A percentile compares a stretch with the other conserved stretches of the same genome.
Conservation (phyloP, 2,329 filamentous ascomycete species). For the Parafenestella ontariensis region DNA sequence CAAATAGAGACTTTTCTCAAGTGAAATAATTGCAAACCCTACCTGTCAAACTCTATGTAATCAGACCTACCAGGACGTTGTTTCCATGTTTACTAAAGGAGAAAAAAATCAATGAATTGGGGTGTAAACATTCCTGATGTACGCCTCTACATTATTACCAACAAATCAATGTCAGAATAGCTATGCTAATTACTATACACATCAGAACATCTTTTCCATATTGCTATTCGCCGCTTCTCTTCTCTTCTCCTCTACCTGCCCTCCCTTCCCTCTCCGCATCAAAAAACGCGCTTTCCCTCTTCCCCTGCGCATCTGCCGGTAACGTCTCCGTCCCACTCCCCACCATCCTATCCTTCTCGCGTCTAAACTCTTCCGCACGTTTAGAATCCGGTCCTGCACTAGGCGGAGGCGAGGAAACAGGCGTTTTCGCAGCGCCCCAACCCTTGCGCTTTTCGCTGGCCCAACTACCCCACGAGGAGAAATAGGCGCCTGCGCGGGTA, state of each 20-base stretch:
- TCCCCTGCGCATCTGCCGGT: conserved; percentile 11
- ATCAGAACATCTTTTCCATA: not conserved
- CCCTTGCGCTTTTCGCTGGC: conserved; percentile 74
- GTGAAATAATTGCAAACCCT: too few relatives aligned
- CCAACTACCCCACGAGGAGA: conserved; percentile 70
- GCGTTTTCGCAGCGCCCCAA: conserved; percentile 37
- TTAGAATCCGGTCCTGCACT: conserved; percentile 25
- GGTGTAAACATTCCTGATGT: too few relatives aligned
- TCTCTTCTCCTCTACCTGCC: not conserved
- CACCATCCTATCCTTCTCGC: conserved; percentile 21
- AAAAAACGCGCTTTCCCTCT: conserved; percentile 24
- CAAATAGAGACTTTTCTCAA: too few relatives aligned
- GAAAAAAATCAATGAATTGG: too few relatives aligned
- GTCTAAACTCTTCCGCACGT: conserved; percentile 36
- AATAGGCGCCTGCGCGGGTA: conserved; percentile 66
- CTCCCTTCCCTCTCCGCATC: conserved; percentile 23
- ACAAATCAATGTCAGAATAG: too few relatives aligned
- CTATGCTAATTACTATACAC: too few relatives aligned
- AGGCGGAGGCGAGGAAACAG: conserved; percentile 38
- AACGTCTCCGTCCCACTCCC: conserved; percentile 6
- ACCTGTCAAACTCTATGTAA: too few relatives aligned
- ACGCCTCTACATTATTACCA: too few relatives aligned
- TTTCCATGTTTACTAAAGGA: too few relatives aligned
- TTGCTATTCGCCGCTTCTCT: not conserved
- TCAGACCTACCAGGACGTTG: too few relatives aligned